Base-by-base conservation (phyloP, 208 protist species). In the Leishmania tropica region DNA sequence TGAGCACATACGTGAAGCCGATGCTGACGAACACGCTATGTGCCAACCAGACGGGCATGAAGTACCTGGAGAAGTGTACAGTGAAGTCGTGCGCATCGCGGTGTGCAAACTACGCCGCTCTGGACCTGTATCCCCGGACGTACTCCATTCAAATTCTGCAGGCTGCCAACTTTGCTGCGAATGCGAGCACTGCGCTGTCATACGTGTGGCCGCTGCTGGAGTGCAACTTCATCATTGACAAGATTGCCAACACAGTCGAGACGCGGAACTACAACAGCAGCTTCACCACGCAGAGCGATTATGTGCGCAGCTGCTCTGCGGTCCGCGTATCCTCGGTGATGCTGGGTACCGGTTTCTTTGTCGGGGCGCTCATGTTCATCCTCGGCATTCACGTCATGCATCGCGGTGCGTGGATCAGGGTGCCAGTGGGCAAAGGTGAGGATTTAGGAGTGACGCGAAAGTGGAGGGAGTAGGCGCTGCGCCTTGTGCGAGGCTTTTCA, bases 161-260 rank as follows among this genome's bases (percentile, higher is more conserved):
- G 11, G 81, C 82, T 0, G 72, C 83, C 3, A 17, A 65, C 19
- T 92, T 80, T 74, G 84, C 90, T 54, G 67, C 77, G 8, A 97
- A 96, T 78, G 88, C 81, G 68, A 91, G 85, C 73, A 86, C 85
- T 68, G 94, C 91, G 37, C 85, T 97, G 13, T 88, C 90, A 21
- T 89, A 89, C 47, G 89, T 93, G 62, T 62, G 80, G 64, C 92
- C 92, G 6, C 70, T 97, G 70, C 70, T 97, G 65, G 84, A 92
- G 67, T 96, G 92, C 79, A 91, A 95, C 84, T 97, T 94, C 85
- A 85, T 97, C 56, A 84, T 96, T 31, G 94, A 96, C 83, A 88
- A 89, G 65, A 13, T 92, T 24, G 75, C 85, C 67, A 88, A 79
- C 60, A 88, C 83, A 37, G 67, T 95, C 19, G 85, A 95, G 84